These are phyloP conservation scores for Diaporthe vaccinii DNA, from an alignment of 2,329 filamentous ascomycete genomes.

Conservation along the genomic window DNA sequence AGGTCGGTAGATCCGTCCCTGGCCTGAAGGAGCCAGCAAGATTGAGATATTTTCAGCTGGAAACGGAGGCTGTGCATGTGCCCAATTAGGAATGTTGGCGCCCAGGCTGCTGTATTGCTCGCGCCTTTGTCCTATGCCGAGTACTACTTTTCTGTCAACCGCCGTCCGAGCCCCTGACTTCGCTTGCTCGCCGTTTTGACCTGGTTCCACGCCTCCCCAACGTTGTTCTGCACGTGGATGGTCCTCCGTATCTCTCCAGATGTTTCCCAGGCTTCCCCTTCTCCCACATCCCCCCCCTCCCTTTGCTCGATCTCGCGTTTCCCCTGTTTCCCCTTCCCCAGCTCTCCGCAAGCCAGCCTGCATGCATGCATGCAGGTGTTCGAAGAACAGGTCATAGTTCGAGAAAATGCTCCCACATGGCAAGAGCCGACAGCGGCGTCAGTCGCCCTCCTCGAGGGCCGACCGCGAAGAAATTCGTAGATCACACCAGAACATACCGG, in stretches of 20 bases:
- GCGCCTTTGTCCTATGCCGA: slow-evolving; percentile 13
- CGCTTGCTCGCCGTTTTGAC: slow-evolving; percentile 15
- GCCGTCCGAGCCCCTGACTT: slow-evolving; percentile 17
- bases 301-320: slow-evolving; percentile 29
- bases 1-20: slow-evolving; percentile 25
- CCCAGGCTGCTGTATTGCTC: slow-evolving; percentile 13
- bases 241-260: slow-evolving; percentile 28
- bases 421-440: not conserved
- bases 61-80: slow-evolving; percentile 24
- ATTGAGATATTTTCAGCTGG: slow-evolving; percentile 23
- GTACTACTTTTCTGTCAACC: not conserved
- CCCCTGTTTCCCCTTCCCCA: slow-evolving; percentile 40
- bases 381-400: slow-evolving; percentile 30
- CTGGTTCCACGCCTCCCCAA: slow-evolving; percentile 2
- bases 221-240: not conserved
- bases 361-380: slow-evolving; percentile 38
- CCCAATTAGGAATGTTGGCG: not conserved
- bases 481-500: slow-evolving; percentile 15
- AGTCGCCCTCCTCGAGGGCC: not conserved
- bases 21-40: slow-evolving; percentile 21
- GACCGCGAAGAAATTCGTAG: not conserved
- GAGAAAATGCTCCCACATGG: slow-evolving; percentile 27
- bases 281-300: slow-evolving; percentile 21
- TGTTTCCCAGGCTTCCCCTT: slow-evolving; percentile 14
- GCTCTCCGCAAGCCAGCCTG: slow-evolving; percentile 44